These are phyloP conservation scores for Fraxinus baroniana DNA, from an alignment of 305 asterid species.

Conservation along the genomic window DNA sequence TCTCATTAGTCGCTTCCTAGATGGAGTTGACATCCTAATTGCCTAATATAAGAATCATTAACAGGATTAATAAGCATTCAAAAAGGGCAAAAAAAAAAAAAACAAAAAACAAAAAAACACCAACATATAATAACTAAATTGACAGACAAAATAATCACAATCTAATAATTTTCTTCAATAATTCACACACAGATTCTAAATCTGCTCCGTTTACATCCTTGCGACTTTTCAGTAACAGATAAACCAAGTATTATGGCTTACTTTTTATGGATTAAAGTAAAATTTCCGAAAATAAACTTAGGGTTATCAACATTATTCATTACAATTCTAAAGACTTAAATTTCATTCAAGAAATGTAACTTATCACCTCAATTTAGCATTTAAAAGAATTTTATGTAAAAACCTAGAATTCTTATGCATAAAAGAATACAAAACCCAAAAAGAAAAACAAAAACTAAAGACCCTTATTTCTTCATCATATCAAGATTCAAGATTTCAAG, in stretches of 20 bases:
- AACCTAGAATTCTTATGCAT: not conserved
- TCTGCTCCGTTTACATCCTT: conserved; percentile 16
- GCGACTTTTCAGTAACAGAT: not conserved
- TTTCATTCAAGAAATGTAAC: not conserved
- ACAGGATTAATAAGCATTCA: too few species aligned
- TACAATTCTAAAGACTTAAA: not conserved
- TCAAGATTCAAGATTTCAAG: not conserved
- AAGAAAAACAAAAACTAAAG: not conserved
- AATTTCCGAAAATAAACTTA: not conserved
- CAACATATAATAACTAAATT: too few species aligned
- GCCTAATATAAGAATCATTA: conserved; percentile 28
- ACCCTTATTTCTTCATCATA: not conserved
- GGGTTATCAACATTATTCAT: not conserved
- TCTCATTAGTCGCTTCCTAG: conserved; percentile 82
- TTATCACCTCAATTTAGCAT: conserved; percentile 7
- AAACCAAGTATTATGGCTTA: not conserved
- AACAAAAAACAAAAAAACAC: too few species aligned
- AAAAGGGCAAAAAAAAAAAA: too few species aligned
- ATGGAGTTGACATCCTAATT: conserved; percentile 64
- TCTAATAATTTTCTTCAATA: not conserved
- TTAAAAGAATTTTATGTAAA: not conserved
- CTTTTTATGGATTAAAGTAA: not conserved
- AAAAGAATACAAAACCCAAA: not conserved
- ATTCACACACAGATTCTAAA: conserved; percentile 13
- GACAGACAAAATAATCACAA: not conserved